Conservation (phyloP, 176 grass and related monocot genomes). For the Pontederia paniculata region DNA sequence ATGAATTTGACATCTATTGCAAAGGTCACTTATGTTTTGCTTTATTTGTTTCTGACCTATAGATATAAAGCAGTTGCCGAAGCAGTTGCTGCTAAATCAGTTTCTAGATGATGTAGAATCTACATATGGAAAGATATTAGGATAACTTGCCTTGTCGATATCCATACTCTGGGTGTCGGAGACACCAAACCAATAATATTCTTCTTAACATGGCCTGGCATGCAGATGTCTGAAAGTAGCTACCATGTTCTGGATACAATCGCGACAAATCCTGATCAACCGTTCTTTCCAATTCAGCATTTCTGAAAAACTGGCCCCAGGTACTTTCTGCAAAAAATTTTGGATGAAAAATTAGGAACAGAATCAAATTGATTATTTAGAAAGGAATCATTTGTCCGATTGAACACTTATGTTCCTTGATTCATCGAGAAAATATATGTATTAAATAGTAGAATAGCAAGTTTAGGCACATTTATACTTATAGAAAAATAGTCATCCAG, state of each 20-base stretch:
- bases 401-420: constrained; percentile 6
- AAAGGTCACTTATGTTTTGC: too few relatives aligned
- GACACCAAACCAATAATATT: constrained; percentile 87
- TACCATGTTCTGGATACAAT: constrained; percentile 75
- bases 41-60: too few relatives aligned
- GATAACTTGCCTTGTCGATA: constrained; percentile 70
- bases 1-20: too few relatives aligned
- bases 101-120: background rate
- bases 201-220: constrained; percentile 81
- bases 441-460: too few relatives aligned
- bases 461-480: constrained; percentile 1
- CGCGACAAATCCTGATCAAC: constrained; percentile 79
- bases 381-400: background rate
- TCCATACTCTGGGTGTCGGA: constrained; percentile 74
- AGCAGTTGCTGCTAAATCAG: too few relatives aligned
- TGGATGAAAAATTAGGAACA: too few relatives aligned
- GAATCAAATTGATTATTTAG: too few relatives aligned
- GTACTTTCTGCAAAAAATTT: constrained; percentile 46
- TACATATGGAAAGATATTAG: background rate
- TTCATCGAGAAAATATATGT: background rate
- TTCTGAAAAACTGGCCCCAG: constrained; percentile 87
- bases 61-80: too few relatives aligned
- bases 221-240: constrained; percentile 67
- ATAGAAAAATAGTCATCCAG: background rate
- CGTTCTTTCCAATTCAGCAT: constrained; percentile 78